A percentile compares a stretch with the other conserved stretches of the same genome.
phyloP scores from a whole-genome alignment of 352 stramenopile species.

The Phytophthora litchii region DNA sequence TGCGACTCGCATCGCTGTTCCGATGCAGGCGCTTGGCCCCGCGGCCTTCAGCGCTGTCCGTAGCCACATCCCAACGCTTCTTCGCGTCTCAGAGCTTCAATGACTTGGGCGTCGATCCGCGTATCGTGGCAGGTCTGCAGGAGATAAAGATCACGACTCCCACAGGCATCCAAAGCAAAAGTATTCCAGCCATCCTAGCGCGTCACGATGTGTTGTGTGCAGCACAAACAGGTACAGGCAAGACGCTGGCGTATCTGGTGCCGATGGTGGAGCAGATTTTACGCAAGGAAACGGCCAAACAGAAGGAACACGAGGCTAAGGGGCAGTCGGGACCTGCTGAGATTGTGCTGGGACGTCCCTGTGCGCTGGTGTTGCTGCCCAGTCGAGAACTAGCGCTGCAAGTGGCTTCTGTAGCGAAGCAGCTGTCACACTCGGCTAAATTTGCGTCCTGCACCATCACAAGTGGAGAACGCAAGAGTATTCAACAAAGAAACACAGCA shows the following conservation, averaged over 20 bases:
- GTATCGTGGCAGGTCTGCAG: conserved; percentile 44
- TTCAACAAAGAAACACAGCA: conserved; percentile 57
- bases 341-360: conserved; percentile 41
- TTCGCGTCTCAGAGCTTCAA: conserved; percentile 35
- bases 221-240: conserved; percentile 70
- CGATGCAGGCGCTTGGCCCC: conserved; percentile 3
- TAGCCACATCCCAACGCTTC: not conserved
- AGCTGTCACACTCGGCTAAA: conserved; percentile 68
- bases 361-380: conserved; percentile 62
- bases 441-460: conserved; percentile 72
- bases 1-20: conserved; percentile 12
- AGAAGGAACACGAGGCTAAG: conserved; percentile 22
- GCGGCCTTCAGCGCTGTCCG: conserved; percentile 2
- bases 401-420: conserved; percentile 69
- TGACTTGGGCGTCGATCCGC: conserved; percentile 46
- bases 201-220: conserved; percentile 64
- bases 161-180: conserved; percentile 65
- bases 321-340: not conserved
- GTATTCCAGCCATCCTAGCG: conserved; percentile 51
- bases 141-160: conserved; percentile 57
- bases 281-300: conserved; percentile 41
- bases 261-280: conserved; percentile 60
- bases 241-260: conserved; percentile 72
- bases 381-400: conserved; percentile 76
- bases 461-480: conserved; percentile 70